Evolutionary conservation across 176 grass and related monocot species (phyloP).

Genomic region (Aegilops umbellulata): DNA sequence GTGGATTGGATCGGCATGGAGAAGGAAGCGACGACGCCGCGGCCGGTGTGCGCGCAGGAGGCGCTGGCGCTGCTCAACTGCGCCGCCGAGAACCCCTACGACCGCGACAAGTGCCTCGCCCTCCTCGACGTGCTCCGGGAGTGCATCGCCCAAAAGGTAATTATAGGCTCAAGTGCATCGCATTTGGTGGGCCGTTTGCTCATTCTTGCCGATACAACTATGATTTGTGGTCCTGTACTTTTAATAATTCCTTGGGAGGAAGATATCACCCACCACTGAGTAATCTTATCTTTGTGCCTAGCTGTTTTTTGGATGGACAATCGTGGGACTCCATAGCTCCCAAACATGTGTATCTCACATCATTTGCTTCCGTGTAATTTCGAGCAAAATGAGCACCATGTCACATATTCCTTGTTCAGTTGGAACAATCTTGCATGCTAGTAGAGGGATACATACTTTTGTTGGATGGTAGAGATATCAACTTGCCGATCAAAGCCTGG

Average conservation of each 20-base stretch:
- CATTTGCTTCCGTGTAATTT: background rate
- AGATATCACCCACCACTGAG: background rate
- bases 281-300: background rate
- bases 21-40: conserved; percentile 39
- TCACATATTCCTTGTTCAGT: background rate
- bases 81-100: conserved; percentile 52
- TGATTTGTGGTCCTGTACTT: background rate
- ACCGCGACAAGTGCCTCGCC: conserved; percentile 73
- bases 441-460: background rate
- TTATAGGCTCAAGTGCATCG: background rate
- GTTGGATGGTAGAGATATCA: background rate
- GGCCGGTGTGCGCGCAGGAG: conserved; percentile 74
- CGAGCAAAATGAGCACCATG: background rate
- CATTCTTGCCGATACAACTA: background rate
- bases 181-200: background rate
- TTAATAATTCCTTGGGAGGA: background rate
- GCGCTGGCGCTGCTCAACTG: conserved; percentile 93
- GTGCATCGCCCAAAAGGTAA: conserved; percentile 83
- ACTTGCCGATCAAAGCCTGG: background rate
- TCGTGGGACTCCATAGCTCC: background rate
- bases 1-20: conserved; percentile 34
- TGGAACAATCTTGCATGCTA: background rate
- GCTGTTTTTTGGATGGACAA: background rate
- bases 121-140: conserved; percentile 59
- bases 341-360: background rate